Conservation (phyloP, 176 grass and related monocot genomes). For the Echinochloa phyllopogon region DNA sequence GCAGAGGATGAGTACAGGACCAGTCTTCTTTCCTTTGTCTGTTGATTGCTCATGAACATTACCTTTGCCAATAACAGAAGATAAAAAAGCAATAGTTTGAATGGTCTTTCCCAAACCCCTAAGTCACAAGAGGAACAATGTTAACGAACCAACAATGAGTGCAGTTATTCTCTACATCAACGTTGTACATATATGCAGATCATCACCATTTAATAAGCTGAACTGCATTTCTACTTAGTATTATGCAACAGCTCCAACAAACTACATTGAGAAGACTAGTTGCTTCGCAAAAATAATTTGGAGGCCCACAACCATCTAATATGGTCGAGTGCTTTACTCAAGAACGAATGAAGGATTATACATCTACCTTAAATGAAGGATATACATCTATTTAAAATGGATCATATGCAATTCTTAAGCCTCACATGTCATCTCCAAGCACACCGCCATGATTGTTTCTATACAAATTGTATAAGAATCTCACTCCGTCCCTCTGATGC, state of each 20-base stretch:
- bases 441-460: slow-evolving; percentile 91
- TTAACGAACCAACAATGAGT: slow-evolving; percentile 26
- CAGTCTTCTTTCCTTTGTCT: slow-evolving; percentile 46
- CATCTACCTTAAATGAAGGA: background rate
- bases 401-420: background rate
- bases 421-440: slow-evolving; percentile 99
- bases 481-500: slow-evolving; percentile 86
- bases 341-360: background rate
- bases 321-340: slow-evolving; percentile 13
- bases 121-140: slow-evolving; percentile 42
- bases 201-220: slow-evolving; percentile 10
- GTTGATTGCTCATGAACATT: slow-evolving; percentile 46
- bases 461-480: slow-evolving; percentile 89
- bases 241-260: background rate
- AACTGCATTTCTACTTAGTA: slow-evolving; percentile 7
- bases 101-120: slow-evolving; percentile 99
- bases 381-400: background rate
- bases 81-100: slow-evolving; percentile 92
- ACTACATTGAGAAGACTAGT: background rate
- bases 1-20: slow-evolving; percentile 81
- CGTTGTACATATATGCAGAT: slow-evolving; percentile 28
- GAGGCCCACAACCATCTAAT: background rate
- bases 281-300: background rate
- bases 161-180: background rate
- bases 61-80: slow-evolving; percentile 72